Conservation (phyloP, 768 basidiomycete species). For the Boletellus emodensis region DNA sequence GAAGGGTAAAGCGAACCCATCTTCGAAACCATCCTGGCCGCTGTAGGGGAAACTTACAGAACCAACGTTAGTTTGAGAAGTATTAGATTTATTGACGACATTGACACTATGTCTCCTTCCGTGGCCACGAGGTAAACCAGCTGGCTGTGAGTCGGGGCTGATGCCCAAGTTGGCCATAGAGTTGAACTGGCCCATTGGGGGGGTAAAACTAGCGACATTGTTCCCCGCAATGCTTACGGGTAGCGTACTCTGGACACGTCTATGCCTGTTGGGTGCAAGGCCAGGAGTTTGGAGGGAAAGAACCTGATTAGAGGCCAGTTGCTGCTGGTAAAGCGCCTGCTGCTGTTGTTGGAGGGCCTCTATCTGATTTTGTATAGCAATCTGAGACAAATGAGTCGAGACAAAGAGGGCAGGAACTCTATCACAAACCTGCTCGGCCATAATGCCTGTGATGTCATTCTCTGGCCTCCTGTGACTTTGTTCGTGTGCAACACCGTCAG, state of each 20-base stretch:
- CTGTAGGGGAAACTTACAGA: slow-evolving; percentile 49
- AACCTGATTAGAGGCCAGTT: slow-evolving; percentile 83
- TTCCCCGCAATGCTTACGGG: slow-evolving; percentile 52
- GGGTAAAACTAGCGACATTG: slow-evolving; percentile 28
- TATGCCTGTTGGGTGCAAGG: slow-evolving; percentile 66
- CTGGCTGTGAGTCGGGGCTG: slow-evolving; percentile 60
- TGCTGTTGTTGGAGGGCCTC: slow-evolving; percentile 89
- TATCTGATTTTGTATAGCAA: slow-evolving; percentile 87
- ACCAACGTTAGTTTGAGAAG: slow-evolving; percentile 42
- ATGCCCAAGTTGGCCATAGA: slow-evolving; percentile 48
- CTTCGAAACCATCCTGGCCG: slow-evolving; percentile 70
- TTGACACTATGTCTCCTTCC: slow-evolving; percentile 90
- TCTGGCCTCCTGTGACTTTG: slow-evolving; percentile 54
- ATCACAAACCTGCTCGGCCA: slow-evolving; percentile 84
- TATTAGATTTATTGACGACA: slow-evolving; percentile 70
- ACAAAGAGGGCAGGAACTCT: neutral
- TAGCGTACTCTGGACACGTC: slow-evolving; percentile 84
- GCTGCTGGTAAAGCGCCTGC: slow-evolving; percentile 84
- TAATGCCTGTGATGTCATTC: slow-evolving; percentile 79
- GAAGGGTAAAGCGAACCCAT: slow-evolving; percentile 65
- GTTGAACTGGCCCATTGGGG: slow-evolving; percentile 63
- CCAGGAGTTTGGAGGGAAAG: slow-evolving; percentile 77
- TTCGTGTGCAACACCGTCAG: slow-evolving; percentile 29
- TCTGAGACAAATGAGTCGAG: slow-evolving; percentile 41
- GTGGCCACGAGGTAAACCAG: slow-evolving; percentile 75